phyloP scores from a whole-genome alignment of 2,329 filamentous ascomycete genomes.

The Botrytis elliptica region DNA sequence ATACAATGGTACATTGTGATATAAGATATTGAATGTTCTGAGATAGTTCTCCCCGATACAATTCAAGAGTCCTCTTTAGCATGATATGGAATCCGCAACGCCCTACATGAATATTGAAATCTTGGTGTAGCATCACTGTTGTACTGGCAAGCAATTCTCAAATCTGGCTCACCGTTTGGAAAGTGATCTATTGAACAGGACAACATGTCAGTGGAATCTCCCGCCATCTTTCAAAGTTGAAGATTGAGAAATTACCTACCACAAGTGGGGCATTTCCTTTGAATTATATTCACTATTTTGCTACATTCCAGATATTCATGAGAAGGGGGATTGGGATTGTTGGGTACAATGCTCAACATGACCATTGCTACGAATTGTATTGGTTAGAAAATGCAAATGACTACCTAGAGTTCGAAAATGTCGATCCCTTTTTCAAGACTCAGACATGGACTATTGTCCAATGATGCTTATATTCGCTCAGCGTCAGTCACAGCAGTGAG shows the following conservation, averaged over 20 bases:
- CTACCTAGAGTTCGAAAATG: not conserved
- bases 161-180: not conserved
- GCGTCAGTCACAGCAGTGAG: not conserved
- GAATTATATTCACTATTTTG: not conserved
- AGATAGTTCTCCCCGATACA: not conserved
- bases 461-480: not conserved
- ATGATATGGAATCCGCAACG: not conserved
- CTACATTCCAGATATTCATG: not conserved
- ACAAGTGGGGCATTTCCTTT: not conserved
- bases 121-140: not conserved
- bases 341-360: not conserved
- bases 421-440: not conserved
- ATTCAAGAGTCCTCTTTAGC: too few species aligned
- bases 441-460: not conserved
- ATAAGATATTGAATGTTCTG: not conserved
- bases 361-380: not conserved
- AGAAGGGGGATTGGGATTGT: not conserved
- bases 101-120: not conserved
- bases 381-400: not conserved
- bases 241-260: not conserved
- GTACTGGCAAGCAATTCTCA: not conserved
- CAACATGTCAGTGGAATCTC: not conserved
- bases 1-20: not conserved
- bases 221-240: not conserved
- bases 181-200: not conserved